These are phyloP conservation scores for Alternaria ethzedia DNA, from an alignment of 2,329 filamentous ascomycete species.

Conservation along the genomic window DNA sequence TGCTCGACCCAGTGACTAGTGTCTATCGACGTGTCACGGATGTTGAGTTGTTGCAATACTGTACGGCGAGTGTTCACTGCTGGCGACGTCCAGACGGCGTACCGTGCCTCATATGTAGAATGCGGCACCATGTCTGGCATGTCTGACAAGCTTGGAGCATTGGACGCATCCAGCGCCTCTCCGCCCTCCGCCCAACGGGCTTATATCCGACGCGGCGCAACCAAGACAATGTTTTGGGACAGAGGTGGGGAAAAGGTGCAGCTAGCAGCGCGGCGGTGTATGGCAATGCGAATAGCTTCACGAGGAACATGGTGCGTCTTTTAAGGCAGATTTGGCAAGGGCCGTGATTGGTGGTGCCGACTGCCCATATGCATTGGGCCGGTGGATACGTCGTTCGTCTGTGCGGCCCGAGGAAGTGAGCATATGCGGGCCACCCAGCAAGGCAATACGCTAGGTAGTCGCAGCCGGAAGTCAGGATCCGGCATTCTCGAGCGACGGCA, in stretches of 20 bases:
- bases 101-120: neutral
- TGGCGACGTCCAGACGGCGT: neutral
- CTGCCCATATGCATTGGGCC: constrained; percentile 1
- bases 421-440: constrained; percentile 5
- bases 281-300: constrained; percentile 7
- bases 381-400: constrained; percentile 2
- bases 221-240: neutral
- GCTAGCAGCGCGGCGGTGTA: constrained; percentile 7
- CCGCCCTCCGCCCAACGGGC: neutral
- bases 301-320: constrained; percentile 6
- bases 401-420: constrained; percentile 12
- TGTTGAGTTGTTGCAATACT: neutral
- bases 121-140: neutral
- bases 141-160: neutral
- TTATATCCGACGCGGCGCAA: neutral
- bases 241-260: neutral
- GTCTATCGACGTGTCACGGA: neutral
- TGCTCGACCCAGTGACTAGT: neutral
- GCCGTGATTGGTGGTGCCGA: constrained; percentile 4
- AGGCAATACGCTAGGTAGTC: constrained; percentile 10
- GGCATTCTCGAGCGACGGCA: constrained; percentile 18
- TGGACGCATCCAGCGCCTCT: neutral
- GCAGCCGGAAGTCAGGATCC: constrained; percentile 17
- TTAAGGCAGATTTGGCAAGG: constrained; percentile 1
- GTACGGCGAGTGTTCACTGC: neutral